Percentiles rank a stretch among this genome's conserved stretches.
Evolutionary conservation across 805 yeast genomes (phyloP).

Genomic region (Zygoascus tannicola): DNA sequence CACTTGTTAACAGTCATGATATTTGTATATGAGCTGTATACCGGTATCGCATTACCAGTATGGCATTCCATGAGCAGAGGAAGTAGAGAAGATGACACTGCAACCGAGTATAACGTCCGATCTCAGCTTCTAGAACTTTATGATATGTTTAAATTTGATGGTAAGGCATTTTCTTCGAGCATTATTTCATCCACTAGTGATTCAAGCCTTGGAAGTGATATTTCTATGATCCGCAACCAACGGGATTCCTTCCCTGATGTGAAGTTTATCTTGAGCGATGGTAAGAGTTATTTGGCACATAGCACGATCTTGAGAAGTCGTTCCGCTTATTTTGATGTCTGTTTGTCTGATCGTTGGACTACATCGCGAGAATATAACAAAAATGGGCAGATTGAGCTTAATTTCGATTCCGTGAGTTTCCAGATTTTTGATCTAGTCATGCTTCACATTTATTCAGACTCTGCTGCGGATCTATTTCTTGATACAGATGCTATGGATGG

Average conservation of each 20-base stretch:
- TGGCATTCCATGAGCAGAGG: conserved; percentile 13
- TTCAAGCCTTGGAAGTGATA: conserved; percentile 8
- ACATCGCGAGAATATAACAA: conserved; percentile 7
- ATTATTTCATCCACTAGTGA: conserved; percentile 3
- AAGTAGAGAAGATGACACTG: not conserved
- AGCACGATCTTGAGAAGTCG: conserved; percentile 43
- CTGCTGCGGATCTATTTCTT: conserved; percentile 25
- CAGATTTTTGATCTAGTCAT: conserved; percentile 42
- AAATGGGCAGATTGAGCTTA: conserved; percentile 13
- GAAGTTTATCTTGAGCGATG: conserved; percentile 38
- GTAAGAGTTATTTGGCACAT: conserved; percentile 32
- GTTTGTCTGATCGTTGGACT: conserved; percentile 50
- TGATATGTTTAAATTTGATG: not conserved
- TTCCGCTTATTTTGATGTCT: conserved; percentile 53
- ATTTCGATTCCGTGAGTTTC: conserved; percentile 36
- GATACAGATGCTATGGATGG: conserved; percentile 14
- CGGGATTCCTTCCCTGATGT: conserved; percentile 30
- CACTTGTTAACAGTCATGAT: conserved; percentile 17
- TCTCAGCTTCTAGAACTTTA: not conserved
- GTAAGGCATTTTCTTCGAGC: conserved; percentile 4
- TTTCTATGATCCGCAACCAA: not conserved
- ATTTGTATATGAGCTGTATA: conserved; percentile 23
- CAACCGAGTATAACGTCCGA: conserved; percentile 4
- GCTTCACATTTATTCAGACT: conserved; percentile 48
- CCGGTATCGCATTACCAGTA: conserved; percentile 19